These are phyloP conservation scores for Drosera spatulata DNA, from an alignment of 179 eudicot genomes.

Conservation along the genomic window DNA sequence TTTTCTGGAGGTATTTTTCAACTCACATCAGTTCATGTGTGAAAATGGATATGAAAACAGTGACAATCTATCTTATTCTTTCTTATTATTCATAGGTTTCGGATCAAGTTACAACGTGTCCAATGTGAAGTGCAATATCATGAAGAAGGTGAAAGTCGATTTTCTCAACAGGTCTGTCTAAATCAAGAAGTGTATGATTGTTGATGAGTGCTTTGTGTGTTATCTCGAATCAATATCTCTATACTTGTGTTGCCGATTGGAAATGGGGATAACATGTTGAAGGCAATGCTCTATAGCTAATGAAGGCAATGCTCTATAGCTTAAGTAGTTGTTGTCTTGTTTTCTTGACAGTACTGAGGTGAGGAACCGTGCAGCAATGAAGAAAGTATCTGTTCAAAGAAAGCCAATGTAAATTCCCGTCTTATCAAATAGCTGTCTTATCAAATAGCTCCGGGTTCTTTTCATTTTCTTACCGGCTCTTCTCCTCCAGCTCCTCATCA, in stretches of 20 bases:
- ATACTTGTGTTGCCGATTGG: neutral
- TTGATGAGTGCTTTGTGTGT: neutral
- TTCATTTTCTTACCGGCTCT: neutral
- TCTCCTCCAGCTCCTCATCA: neutral
- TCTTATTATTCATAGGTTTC: conserved; percentile 24
- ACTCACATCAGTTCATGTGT: neutral
- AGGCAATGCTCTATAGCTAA: too few species aligned
- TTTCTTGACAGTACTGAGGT: conserved; percentile 38
- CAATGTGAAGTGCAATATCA: conserved; percentile 65
- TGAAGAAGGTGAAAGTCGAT: conserved; percentile 83
- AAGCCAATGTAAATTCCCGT: conserved; percentile 12
- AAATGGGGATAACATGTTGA: too few species aligned
- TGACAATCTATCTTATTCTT: neutral
- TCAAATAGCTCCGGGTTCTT: neutral
- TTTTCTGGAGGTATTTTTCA: conserved; percentile 45
- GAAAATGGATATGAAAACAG: neutral
- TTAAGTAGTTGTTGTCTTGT: neutral
- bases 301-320: too few species aligned
- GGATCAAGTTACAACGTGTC: conserved; percentile 39
- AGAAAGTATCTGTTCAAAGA: conserved; percentile 28
- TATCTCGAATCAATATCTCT: neutral
- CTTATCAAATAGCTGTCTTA: neutral
- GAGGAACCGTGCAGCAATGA: conserved; percentile 48
- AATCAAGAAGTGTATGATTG: neutral
- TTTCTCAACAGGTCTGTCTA: conserved; percentile 46